Conservation (phyloP, 1,139 yeast species). For the Sugiyamaella castrensis region DNA sequence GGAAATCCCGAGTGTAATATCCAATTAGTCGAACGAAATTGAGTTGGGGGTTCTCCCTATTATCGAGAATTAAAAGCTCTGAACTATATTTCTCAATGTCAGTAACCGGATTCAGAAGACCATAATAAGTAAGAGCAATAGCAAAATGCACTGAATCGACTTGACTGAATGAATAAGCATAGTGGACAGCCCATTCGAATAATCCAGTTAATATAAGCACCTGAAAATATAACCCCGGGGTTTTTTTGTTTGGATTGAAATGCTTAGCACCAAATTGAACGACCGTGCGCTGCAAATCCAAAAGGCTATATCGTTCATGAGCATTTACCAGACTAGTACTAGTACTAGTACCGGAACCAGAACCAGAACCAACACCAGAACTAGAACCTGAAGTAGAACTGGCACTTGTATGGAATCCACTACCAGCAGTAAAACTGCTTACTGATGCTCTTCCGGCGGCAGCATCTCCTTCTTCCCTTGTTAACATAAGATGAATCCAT, state of each 20-base stretch:
- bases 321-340: constrained; percentile 35
- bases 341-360: constrained; percentile 1
- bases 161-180: constrained; percentile 64
- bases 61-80: constrained; percentile 27
- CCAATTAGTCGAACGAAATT: constrained; percentile 42
- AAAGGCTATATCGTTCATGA: constrained; percentile 69
- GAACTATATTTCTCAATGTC: constrained; percentile 23
- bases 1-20: constrained; percentile 68
- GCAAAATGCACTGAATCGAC: constrained; percentile 90
- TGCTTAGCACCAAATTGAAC: constrained; percentile 70
- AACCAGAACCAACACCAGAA: constrained; percentile 22
- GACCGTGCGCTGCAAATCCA: constrained; percentile 70
- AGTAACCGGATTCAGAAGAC: constrained; percentile 56
- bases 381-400: background rate
- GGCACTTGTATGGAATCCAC: background rate
- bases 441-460: constrained; percentile 22
- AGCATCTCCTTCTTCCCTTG: constrained; percentile 46
- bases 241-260: constrained; percentile 61
- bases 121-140: constrained; percentile 74
- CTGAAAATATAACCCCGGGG: constrained; percentile 70
- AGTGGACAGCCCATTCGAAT: constrained; percentile 77
- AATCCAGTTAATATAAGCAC: constrained; percentile 72
- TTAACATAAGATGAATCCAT: constrained; percentile 84
- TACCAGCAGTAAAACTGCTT: constrained; percentile 27
- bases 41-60: constrained; percentile 31